Base-by-base conservation (phyloP, 2,329 filamentous ascomycete genomes). In the Penicillium sp. region DNA sequence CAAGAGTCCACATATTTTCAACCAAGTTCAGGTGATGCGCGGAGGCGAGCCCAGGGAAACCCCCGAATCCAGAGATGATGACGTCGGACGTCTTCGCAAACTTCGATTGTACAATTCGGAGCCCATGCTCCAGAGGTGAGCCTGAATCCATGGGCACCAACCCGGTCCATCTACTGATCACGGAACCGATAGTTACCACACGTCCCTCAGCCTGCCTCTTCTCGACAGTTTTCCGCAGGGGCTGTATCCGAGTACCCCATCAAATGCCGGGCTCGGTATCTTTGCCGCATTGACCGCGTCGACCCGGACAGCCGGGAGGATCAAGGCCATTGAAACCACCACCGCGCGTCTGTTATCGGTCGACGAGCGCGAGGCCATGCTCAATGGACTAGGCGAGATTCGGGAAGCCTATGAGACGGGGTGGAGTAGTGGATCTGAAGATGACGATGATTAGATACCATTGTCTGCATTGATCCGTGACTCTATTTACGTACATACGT, bases 361-460 rank as follows among this genome's bases (percentile, higher is more conserved):
- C 3, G 87, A 94, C 44, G 90, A 97, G 58, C 78, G 91, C 28
- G 93, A 98, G 66, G 74, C 75, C 2, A 72, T 97, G n/a, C 79
- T 81, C 31, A 93, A 94, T 58, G 82, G 85, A 9, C 72, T 98
- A 26, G 81, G 85, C 16, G 84, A 86, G 44, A 82, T 97, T 56
- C 84, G 85, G 1, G 90, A 95, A 58, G 86, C 86, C 44, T 97
- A 96, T 62, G 82, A 87, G 53, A 87, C 93, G 46, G 88, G 88
- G 1, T 95, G 87, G 86, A 82, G 81, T 9, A 88, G 84, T 56
- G 87, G 82, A 37, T 67, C 62, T 20, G 64, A 63, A 29, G 68
- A 65, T 11, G 65, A 71, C 44, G 69, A 72, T 47, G 6, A 27
- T 27, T 27, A 27, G 25, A 27, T 6, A 6, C 10, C 11, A n/a